Base-by-base conservation (phyloP, 164 flowering plant genomes). In the Nelumbo lutea region DNA sequence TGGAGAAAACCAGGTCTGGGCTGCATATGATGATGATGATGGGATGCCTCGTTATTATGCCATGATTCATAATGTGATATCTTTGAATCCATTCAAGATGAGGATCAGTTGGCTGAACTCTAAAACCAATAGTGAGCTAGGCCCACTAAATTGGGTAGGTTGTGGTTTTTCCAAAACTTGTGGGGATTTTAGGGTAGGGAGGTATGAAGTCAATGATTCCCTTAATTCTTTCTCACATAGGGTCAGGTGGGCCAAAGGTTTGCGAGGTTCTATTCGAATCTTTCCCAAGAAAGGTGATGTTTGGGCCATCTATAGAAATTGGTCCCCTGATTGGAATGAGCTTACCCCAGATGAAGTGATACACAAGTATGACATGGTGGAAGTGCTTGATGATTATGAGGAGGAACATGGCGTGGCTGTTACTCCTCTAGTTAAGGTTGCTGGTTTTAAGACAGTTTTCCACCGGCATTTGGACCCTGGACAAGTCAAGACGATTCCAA, bases 251-350 rank as follows among this genome's bases (percentile, higher is more conserved):
- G 40, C 65, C 6, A 71, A 71, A 75, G 78, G 74, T 11, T 4
- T 66, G 8, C 59, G 78, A 38, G 74, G 78, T n/a, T 64, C 52
- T 4, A 59, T 75, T 52, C 71, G 38, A 42, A 75, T 75, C 43
- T 70, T 61, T 51, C 78, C 78, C 43, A 58, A 59, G 42, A 67
- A 71, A 47, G 78, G 78, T 41, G 78, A 75, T 66, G 71, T 75
- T 40, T 75, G 78, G 74, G 74, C 87, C 60, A 63, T 82, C 14
- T 84, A 84, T 65, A 72, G 83, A 65, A 76, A 82, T 41, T 84
- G 87, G 87, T 82, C 85, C 10, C 79, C 85, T 59, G 76, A 79
- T 47, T 84, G 87, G 87, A 75, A 82, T 64, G 81, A 81, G 63
- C 66, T 77, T 58, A 80, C 85, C 14, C 61, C 79, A 8, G 80